Evolutionary conservation across 306 rosid species (phyloP), one percentile per base, ranked within the genome.

Genomic region (Dryas octopetala): DNA sequence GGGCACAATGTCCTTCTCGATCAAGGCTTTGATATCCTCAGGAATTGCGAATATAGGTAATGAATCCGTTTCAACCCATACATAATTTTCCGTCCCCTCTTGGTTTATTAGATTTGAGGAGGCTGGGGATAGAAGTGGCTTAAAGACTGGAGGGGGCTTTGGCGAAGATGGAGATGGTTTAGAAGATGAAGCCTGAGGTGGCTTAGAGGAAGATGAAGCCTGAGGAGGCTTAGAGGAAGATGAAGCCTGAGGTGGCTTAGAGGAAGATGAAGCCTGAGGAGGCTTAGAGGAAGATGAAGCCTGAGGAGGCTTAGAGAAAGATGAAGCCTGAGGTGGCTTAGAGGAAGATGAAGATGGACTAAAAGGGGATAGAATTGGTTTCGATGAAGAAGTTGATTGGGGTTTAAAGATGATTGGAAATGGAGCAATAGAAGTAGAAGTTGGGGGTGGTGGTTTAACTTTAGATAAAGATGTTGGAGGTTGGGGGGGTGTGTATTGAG

Each of bases 1-100:
- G 3, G 87, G 85, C 46, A 57, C 77, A 19, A 70, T 83, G 41
- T 74, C 81, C 0, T 51, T 66, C 78, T 85, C 57, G 50, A 85
- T 80, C 76, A 74, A 68, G 47, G 46, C 78, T 19, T 78, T 68
- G n/a, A 83, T 38, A 67, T 75, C 60, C 54, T 70, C 60, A 4
- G 83, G 87, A 77, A 83, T 78, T 2, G 55, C 14, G 66, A 66
- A 80, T 41, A 83, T 9, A 5, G 68, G 68, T 51, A 55, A 69
- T 17, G 85, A 53, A 41, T 28, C 71, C n/a, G 65, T 53, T 28
- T 68, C 77, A 51, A 77, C 40, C 57, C 61, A 11, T 4, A 50
- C 44, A 48, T 77, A 84, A 47, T 14, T 9, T 10, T 6, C 46
- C 47, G 66, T 66, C 49, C 6, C 66, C 7, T 17, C 23, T 69